Percentiles rank a stretch among this genome's conserved stretches.
phyloP scores from a whole-genome alignment of 2,329 filamentous ascomycete genomes.

The Xylariaceae sp. region DNA sequence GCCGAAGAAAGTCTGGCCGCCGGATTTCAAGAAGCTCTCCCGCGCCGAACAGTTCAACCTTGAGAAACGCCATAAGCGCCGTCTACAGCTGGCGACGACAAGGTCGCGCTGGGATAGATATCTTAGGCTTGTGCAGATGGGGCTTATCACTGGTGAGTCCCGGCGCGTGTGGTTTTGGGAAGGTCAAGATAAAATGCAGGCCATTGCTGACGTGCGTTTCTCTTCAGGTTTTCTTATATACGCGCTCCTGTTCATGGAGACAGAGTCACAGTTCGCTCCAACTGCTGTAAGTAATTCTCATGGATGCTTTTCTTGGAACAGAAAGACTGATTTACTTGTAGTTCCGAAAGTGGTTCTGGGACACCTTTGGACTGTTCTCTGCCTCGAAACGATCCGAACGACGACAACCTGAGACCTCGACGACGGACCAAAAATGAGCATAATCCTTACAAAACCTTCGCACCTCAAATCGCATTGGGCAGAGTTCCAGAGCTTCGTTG shows the following conservation, averaged over 20 bases:
- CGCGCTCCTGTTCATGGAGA: constrained; percentile 58
- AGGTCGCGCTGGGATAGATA: constrained; percentile 30
- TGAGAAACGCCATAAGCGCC: constrained; percentile 72
- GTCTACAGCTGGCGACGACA: constrained; percentile 42
- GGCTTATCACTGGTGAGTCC: constrained; percentile 50
- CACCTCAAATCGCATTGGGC: constrained; percentile 25
- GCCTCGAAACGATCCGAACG: constrained; percentile 27
- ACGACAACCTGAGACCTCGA: constrained; percentile 19
- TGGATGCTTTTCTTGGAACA: too few relatives aligned
- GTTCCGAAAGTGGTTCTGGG: constrained; percentile 39
- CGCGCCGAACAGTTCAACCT: constrained; percentile 70
- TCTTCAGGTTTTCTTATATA: constrained; percentile 48
- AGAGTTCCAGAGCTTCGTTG: constrained; percentile 28
- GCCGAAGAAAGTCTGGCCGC: constrained; percentile 71
- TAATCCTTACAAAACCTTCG: constrained; percentile 13
- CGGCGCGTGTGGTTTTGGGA: too few relatives aligned
- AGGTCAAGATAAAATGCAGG: too few relatives aligned
- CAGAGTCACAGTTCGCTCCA: constrained; percentile 34
- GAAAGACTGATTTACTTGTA: constrained; percentile 16
- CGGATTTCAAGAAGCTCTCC: constrained; percentile 65
- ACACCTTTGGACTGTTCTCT: constrained; percentile 30
- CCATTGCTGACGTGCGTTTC: constrained; percentile 5
- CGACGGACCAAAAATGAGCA: constrained; percentile 13
- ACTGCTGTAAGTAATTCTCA: too few relatives aligned
- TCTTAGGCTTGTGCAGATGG: constrained; percentile 60